Conservation (phyloP, 2,329 filamentous ascomycete species). For the Cladobotryum protrusum region DNA sequence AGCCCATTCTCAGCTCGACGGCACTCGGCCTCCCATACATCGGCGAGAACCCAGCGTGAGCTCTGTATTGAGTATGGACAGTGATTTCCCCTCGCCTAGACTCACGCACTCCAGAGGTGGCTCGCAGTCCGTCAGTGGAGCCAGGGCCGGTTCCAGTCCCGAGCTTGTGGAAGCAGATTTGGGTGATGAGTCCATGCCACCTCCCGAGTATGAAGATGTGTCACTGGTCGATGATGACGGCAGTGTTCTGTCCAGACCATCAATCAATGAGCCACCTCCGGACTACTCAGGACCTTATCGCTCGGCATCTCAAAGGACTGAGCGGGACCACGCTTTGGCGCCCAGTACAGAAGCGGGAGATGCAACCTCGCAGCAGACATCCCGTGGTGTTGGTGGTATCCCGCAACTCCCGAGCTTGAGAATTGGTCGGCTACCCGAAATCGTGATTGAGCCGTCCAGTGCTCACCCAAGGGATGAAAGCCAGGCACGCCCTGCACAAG, state of each 20-base stretch:
- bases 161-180: conserved; percentile 48
- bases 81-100: conserved; percentile 36
- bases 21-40: conserved; percentile 30
- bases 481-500: not conserved
- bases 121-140: conserved; percentile 32
- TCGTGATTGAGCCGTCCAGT: conserved; percentile 25
- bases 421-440: conserved; percentile 46
- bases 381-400: conserved; percentile 31
- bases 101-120: conserved; percentile 33
- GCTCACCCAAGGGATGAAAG: conserved; percentile 1
- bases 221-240: conserved; percentile 36
- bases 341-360: conserved; percentile 1
- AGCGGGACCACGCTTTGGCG: conserved; percentile 3
- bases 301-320: conserved; percentile 20
- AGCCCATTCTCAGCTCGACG: conserved; percentile 29
- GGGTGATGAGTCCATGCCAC: conserved; percentile 41
- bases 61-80: conserved; percentile 50
- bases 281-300: conserved; percentile 40
- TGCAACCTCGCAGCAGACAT: not conserved
- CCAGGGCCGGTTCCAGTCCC: conserved; percentile 43
- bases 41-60: conserved; percentile 44
- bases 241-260: conserved; percentile 33
- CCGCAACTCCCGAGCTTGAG: conserved; percentile 49
- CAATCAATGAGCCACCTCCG: conserved; percentile 45
- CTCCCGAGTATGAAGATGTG: conserved; percentile 50